Conservation (phyloP, 768 basidiomycete genomes). For the Lentinula lateritia region DNA sequence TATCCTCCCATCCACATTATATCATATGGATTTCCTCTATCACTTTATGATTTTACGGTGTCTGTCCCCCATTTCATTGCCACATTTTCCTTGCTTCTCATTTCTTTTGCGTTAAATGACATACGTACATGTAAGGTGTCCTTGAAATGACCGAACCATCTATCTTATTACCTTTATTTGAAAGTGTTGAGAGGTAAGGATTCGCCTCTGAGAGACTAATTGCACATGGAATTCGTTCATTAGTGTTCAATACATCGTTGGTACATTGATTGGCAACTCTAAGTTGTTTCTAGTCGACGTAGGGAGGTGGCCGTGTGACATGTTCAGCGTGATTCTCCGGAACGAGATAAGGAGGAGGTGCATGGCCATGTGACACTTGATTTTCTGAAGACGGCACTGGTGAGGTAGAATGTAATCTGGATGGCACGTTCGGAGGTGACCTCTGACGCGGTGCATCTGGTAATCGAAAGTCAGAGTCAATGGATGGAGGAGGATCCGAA, state of each 20-base stretch:
- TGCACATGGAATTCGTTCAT: neutral
- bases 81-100: slow-evolving; percentile 3
- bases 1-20: slow-evolving; percentile 12
- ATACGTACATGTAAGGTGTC: neutral
- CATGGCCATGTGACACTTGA: slow-evolving; percentile 43
- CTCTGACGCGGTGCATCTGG: slow-evolving; percentile 31
- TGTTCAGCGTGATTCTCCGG: slow-evolving; percentile 41
- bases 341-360: slow-evolving; percentile 77
- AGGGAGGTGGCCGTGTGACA: slow-evolving; percentile 56
- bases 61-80: slow-evolving; percentile 1
- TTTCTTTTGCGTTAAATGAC: slow-evolving; percentile 12
- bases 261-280: too few relatives aligned
- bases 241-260: neutral
- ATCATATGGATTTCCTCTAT: slow-evolving; percentile 1
- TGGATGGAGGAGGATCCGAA: slow-evolving; percentile 82
- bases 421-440: slow-evolving; percentile 27
- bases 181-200: too few relatives aligned
- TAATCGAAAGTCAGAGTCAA: slow-evolving; percentile 71
- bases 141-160: neutral
- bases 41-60: neutral
- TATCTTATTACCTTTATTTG: too few relatives aligned
- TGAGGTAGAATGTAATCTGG: slow-evolving; percentile 22
- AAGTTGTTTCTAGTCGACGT: slow-evolving; percentile 40
- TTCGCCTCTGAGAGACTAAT: neutral
- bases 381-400: slow-evolving; percentile 28